Evolutionary conservation across 768 basidiomycete species (phyloP), one percentile per base, ranked within the genome.

Genomic region (Amanita fuliginea): DNA sequence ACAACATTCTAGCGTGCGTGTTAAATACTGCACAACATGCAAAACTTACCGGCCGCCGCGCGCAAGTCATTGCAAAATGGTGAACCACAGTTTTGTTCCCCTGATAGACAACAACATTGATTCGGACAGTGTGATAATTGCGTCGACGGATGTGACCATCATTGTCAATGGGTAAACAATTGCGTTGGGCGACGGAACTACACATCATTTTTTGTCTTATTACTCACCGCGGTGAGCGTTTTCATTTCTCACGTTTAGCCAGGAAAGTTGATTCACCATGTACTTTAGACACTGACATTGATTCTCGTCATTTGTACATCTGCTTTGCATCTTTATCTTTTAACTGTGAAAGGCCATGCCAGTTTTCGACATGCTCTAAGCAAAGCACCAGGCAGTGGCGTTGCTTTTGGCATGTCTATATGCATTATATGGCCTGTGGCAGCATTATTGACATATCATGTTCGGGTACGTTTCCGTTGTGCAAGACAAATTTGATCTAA

Each of bases 151-250:
- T 97, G 94, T 55, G 93, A 95, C 62, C 88, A 94, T 60, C 90
- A 91, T 60, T 88, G 84, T 54, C 83, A 83, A 60, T 87, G 84
- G 86, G 80, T 99, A 16, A 96, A 97, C 63, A 96, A 92, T 61
- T 98, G 96, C 62, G 77, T 99, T 35, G 96, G 96, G 6, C 78
- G 90, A 35, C 82, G 93, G 40, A 98, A 97, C 62, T 98, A 99
- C 62, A 86, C 90, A 14, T 75, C 82, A n/a, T 99, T 99, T 67
- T 82, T 95, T 54, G 80, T 77, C 0, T 80, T 94, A 55, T 72
- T 99, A n/a, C 62, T 83, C 35, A 77, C 80, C 32, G 77, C 81
- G 9, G 86, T 91, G 61, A 60, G 88, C 77, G 16, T 53, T 54
- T 22, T 28, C 46, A 43, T 16, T 49, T 51, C 28, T 47, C 22